These are phyloP conservation scores for Glycyrrhiza uralensis DNA, from an alignment of 306 rosid species.

Conservation along the genomic window DNA sequence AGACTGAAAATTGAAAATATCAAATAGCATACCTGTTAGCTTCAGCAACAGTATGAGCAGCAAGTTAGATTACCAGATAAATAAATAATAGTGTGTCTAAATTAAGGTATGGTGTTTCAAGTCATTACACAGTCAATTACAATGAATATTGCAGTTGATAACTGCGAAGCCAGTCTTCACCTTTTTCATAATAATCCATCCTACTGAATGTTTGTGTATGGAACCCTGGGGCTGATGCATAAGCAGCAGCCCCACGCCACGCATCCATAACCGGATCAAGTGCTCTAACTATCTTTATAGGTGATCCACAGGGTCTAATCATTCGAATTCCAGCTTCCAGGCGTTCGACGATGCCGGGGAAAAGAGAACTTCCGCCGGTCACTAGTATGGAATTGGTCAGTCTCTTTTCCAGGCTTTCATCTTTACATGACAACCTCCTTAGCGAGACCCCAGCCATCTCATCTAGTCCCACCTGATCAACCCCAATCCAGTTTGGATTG, in stretches of 20 bases:
- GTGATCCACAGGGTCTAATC: constrained; percentile 80
- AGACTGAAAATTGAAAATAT: background rate
- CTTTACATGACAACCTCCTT: constrained; percentile 64
- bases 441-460: constrained; percentile 89
- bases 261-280: constrained; percentile 87
- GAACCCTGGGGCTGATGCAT: constrained; percentile 64
- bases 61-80: background rate
- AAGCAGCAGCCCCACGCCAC: constrained; percentile 92
- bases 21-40: constrained; percentile 3
- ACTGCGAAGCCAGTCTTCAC: constrained; percentile 81
- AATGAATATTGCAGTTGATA: constrained; percentile 66
- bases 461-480: constrained; percentile 86
- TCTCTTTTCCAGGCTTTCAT: constrained; percentile 49
- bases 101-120: constrained; percentile 6
- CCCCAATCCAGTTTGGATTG: constrained; percentile 84
- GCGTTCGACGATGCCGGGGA: constrained; percentile 75
- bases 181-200: constrained; percentile 76
- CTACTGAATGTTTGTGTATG: constrained; percentile 74
- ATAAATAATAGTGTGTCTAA: background rate
- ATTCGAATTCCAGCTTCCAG: constrained; percentile 82
- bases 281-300: constrained; percentile 71
- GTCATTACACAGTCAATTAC: constrained; percentile 25
- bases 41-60: background rate
- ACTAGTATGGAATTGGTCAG: constrained; percentile 66
- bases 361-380: constrained; percentile 85